Evolutionary conservation across 2,329 filamentous ascomycete genomes (phyloP).

Genomic region (Aspergillus vadensis): DNA sequence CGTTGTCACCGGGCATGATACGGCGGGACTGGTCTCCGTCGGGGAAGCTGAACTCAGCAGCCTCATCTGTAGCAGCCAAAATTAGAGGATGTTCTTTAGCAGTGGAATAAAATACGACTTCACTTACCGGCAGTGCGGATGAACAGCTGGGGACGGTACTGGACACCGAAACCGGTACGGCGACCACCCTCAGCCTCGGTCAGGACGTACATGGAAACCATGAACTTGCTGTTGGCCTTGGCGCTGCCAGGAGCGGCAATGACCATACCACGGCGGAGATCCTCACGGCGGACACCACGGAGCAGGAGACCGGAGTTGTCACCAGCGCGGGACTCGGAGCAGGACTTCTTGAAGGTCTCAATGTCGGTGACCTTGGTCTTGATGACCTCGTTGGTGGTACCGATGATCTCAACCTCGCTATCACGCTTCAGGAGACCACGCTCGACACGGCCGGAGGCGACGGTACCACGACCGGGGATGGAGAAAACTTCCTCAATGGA

Average conservation of each 20-base stretch:
- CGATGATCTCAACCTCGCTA: constrained; percentile 89
- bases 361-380: constrained; percentile 99
- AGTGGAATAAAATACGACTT: constrained; percentile 21
- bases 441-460: constrained; percentile 95
- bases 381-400: constrained; percentile 77
- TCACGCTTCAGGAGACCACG: constrained; percentile 93
- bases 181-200: constrained; percentile 98
- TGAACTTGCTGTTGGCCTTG: constrained; percentile 88
- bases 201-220: constrained; percentile 94
- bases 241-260: constrained; percentile 78
- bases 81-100: neutral
- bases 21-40: constrained; percentile 78
- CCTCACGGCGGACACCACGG: constrained; percentile 93
- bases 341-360: constrained; percentile 99
- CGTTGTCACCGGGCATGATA: constrained; percentile 98
- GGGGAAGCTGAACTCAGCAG: constrained; percentile 79
- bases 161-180: constrained; percentile 91
- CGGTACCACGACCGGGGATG: constrained; percentile 90
- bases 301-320: constrained; percentile 98
- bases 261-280: constrained; percentile 93
- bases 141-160: constrained; percentile 97
- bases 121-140: constrained; percentile 85
- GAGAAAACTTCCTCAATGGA: constrained; percentile 93
- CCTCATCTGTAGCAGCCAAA: constrained; percentile 53
- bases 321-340: constrained; percentile 91